These are phyloP conservation scores for Crithidia acanthocephali DNA, from an alignment of 208 protist species.

Conservation along the genomic window DNA sequence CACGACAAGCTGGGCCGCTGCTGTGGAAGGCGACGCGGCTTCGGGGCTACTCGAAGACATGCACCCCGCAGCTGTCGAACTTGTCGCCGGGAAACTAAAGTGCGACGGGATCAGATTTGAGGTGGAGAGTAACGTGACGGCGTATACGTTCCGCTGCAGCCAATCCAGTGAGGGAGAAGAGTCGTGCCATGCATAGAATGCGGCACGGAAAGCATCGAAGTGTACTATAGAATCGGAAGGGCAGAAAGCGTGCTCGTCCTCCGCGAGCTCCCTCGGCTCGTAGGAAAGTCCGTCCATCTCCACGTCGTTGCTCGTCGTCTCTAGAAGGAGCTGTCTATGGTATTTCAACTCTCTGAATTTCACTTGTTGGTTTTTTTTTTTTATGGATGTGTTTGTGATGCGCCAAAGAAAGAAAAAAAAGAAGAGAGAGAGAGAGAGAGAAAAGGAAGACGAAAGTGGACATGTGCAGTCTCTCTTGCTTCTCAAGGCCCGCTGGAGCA, in stretches of 20 bases:
- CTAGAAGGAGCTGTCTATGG: no score
- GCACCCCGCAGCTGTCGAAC: not conserved
- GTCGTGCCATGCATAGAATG: constrained; percentile 30
- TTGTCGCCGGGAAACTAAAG: not conserved
- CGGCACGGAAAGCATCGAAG: constrained; percentile 21
- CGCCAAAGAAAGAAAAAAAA: constrained; percentile 11
- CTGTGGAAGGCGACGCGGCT: not conserved
- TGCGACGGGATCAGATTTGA: constrained; percentile 43
- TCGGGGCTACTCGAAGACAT: not conserved
- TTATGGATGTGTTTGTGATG: not conserved
- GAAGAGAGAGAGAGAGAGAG: constrained; percentile 12
- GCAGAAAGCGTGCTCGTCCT: not conserved
- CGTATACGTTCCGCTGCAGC: constrained; percentile 37
- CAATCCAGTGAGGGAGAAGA: constrained; percentile 25
- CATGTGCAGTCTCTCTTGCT: no score
- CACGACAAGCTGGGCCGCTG: constrained; percentile 22
- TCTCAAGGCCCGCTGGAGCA: no score
- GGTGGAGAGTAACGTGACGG: constrained; percentile 40
- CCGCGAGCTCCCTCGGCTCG: not conserved
- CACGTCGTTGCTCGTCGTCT: no score
- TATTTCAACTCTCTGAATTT: not conserved
- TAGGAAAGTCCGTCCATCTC: not conserved
- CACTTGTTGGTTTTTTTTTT: constrained; percentile 1
- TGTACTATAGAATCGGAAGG: constrained; percentile 7
- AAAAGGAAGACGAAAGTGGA: constrained; percentile 1